Percentiles rank a stretch among this genome's conserved stretches.
Evolutionary conservation across 352 stramenopile genomes (phyloP).

Genomic region (Globisporangium lucens): DNA sequence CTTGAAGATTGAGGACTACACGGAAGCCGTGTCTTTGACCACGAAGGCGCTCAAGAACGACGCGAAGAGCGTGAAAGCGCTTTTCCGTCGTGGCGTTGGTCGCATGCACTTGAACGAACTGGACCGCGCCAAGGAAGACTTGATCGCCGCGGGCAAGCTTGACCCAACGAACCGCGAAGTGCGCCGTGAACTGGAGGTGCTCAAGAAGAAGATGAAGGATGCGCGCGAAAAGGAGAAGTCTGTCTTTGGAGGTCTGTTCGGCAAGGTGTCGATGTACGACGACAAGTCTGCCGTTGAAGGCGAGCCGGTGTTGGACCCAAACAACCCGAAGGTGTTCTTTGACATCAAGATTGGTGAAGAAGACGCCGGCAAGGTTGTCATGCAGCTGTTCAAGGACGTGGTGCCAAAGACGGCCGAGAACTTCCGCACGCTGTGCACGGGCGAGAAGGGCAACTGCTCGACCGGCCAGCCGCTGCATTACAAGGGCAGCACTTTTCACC

Average conservation of each 20-base stretch:
- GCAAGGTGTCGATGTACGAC: slow-evolving; percentile 96
- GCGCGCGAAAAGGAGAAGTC: slow-evolving; percentile 95
- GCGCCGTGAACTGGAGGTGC: slow-evolving; percentile 63
- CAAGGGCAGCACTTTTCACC: slow-evolving; percentile 97
- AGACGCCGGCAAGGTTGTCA: slow-evolving; percentile 88
- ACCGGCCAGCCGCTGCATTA: slow-evolving; percentile 92
- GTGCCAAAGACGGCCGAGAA: slow-evolving; percentile 98
- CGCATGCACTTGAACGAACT: slow-evolving; percentile 84
- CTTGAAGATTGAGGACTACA: slow-evolving; percentile 91
- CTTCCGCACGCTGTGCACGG: slow-evolving; percentile 97
- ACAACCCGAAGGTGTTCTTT: slow-evolving; percentile 98
- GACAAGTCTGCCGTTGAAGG: slow-evolving; percentile 91
- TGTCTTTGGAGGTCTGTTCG: slow-evolving; percentile 95
- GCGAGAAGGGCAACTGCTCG: slow-evolving; percentile 92
- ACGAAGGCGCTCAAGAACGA: slow-evolving; percentile 86
- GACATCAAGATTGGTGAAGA: slow-evolving; percentile 94
- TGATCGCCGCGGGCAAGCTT: slow-evolving; percentile 76
- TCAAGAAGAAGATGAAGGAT: slow-evolving; percentile 87
- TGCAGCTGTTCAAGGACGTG: slow-evolving; percentile 96
- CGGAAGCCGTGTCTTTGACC: slow-evolving; percentile 78
- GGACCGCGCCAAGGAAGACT: slow-evolving; percentile 84
- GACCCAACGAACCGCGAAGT: slow-evolving; percentile 84
- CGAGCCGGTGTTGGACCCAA: slow-evolving; percentile 57
- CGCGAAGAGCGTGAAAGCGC: slow-evolving; percentile 76
- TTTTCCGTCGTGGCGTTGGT: slow-evolving; percentile 81